Evolutionary conservation across 1,284 basidiomycete genomes (phyloP), one percentile per base, ranked within the genome.

Genomic region (Pseudozyma tsukubaensis): DNA sequence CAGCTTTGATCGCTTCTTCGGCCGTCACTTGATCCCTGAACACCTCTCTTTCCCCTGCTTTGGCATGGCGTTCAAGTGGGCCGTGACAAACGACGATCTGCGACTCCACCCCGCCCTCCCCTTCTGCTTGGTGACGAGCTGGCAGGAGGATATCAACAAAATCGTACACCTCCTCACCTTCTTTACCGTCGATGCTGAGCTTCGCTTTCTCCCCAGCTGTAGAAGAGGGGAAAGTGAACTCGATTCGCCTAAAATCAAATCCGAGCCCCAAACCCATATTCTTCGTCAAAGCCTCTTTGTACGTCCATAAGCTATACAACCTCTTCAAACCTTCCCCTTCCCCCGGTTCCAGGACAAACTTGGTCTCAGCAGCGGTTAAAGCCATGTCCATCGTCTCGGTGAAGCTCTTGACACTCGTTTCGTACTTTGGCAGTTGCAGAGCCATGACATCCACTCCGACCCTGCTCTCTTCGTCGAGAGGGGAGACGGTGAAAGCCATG

Each of bases 201-300:
- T 21, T 21, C 43, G 48, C 11, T 44, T 47, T 29, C 11, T 32
- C 21, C 21, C 5, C 14, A 34, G 12, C n/a, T n/a, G 39, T 13
- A n/a, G n/a, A 16, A 16, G 18, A 8, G 32, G 10, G 43, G 65
- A 81, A 67, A n/a, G 52, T 39, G 11, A 83, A 43, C 37, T 83
- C 56, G 19, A 83, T 61, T 2, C 47, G 54, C 0, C 14, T 39
- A 50, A 84, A 84, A 43, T 84, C 83, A 50, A 78, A 83, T 2
- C 81, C 81, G 19, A 84, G 58, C 6, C 83, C 83, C 21, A 59
- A 18, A 16, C 83, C 83, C 11, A 81, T 36, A 19, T 71, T 72
- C 57, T 84, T 84, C 1, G 83, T 84, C 21, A 75, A 77, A 8
- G 83, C 83, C 50, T 84, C 83, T 52, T 84, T 84, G 64, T 81